Evolutionary conservation across 1,284 basidiomycete genomes (phyloP), one percentile per base, ranked within the genome.

Genomic region (Microbotryum scabiosae): DNA sequence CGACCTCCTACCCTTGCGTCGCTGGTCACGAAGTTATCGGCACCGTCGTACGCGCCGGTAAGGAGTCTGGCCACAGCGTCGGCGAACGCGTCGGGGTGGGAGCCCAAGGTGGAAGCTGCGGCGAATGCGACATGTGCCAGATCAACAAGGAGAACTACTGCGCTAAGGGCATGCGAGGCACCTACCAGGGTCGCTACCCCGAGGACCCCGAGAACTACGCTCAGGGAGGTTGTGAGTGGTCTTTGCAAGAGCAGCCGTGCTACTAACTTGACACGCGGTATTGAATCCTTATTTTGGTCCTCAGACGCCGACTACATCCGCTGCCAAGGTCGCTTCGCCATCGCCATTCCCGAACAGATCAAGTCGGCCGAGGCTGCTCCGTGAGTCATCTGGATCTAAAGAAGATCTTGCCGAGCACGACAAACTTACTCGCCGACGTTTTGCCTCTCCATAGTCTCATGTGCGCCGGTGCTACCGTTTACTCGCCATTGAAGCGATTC

Each of bases 251-350:
- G 36, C 14, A 41, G 36, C 10, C 36, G 4, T 18, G 16, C 12
- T 41, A 4, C 14, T 41, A 41, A 16, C 4, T 4, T 41, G 36
- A 18, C 36, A 41, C 30, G 4, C 16, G 36, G 5, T 5, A 18
- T 6, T 41, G 0, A 32, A 41, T 12, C 12, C 5, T 18, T 41
- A 16, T 6, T 18, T 41, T 41, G 12, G 36, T 41, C 14, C 30
- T 30, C 86, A 10, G 86, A 85, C 76, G 79, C 82, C 5, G 84
- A 82, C 41, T 81, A 79, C 64, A 81, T 85, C 64, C 81, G 85
- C 54, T 84, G 82, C 0, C 81, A 85, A 67, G 79, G 85, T 69
- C 80, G 79, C 63, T 87, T 84, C 71, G 84, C 85, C 49, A 86
- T 87, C 75, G 79, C 81, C 20, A 81, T 88, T 55, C 85, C 86